These are phyloP conservation scores for Pseudophaeomoniella oleicola DNA, from an alignment of 2,329 filamentous ascomycete genomes.

Conservation along the genomic window DNA sequence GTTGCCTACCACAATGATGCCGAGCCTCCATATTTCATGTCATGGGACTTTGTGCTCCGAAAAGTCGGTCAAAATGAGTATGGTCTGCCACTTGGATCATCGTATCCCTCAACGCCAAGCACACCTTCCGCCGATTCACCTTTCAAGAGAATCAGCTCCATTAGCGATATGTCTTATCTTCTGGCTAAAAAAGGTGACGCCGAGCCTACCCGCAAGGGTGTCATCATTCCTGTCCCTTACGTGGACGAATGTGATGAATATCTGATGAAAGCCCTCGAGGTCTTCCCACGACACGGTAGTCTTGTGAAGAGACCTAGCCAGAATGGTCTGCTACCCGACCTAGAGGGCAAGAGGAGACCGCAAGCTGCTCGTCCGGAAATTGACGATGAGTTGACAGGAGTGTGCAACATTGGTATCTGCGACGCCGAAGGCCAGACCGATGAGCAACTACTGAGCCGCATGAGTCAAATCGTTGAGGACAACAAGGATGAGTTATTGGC, in stretches of 20 bases:
- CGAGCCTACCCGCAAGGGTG: constrained; percentile 78
- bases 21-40: constrained; percentile 65
- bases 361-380: constrained; percentile 39
- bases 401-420: constrained; percentile 81
- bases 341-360: constrained; percentile 57
- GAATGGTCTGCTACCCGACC: constrained; percentile 52
- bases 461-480: constrained; percentile 60
- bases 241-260: constrained; percentile 87
- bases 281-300: constrained; percentile 48
- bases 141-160: constrained; percentile 79
- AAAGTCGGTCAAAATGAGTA: constrained; percentile 90
- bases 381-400: constrained; percentile 71
- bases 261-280: constrained; percentile 69
- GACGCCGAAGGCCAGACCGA: constrained; percentile 78
- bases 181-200: constrained; percentile 47
- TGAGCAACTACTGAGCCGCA: constrained; percentile 61
- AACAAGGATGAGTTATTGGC: constrained; percentile 72
- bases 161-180: constrained; percentile 92
- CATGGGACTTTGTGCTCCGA: constrained; percentile 90
- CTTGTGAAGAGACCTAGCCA: constrained; percentile 43
- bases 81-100: constrained; percentile 64
- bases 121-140: constrained; percentile 49
- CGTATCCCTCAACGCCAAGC: constrained; percentile 69
- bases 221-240: constrained; percentile 85
- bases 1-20: constrained; percentile 71